These are phyloP conservation scores for Triangularia setosa DNA, from an alignment of 2,329 filamentous ascomycete genomes.

Conservation along the genomic window DNA sequence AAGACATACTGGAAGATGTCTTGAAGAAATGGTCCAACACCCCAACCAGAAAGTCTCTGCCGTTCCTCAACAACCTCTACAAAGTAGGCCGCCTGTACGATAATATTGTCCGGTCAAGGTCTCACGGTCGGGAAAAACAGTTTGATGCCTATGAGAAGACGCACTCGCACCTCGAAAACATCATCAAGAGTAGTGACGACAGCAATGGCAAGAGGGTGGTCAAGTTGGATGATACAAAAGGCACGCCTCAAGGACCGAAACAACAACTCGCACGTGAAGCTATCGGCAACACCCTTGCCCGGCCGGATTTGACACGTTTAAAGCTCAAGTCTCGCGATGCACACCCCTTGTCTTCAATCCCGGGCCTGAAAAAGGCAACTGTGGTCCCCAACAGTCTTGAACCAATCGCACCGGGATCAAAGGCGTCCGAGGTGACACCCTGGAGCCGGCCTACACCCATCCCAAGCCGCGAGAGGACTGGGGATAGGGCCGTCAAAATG, in stretches of 20 bases:
- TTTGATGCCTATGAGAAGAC: not conserved
- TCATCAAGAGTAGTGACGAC: not conserved
- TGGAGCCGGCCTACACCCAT: not conserved
- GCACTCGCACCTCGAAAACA: not conserved
- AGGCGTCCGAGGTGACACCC: not conserved
- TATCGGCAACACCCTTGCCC: too few relatives aligned
- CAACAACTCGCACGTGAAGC: too few relatives aligned
- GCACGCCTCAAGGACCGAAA: too few relatives aligned
- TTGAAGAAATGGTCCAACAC: not conserved
- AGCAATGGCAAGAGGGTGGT: not conserved
- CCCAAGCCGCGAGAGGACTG: too few relatives aligned
- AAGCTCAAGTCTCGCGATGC: not conserved
- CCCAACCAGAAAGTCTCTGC: not conserved
- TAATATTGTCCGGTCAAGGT: not conserved
- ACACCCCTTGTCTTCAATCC: not conserved
- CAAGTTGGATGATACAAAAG: not conserved
- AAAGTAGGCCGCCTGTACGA: not conserved
- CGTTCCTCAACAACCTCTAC: not conserved
- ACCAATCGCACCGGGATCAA: not conserved
- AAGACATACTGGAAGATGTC: not conserved
- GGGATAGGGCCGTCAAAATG: not conserved
- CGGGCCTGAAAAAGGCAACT: not conserved
- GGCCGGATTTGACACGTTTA: too few relatives aligned
- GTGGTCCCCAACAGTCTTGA: not conserved
- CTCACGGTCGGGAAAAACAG: not conserved